A percentile compares a stretch with the other conserved stretches of the same genome.
Evolutionary conservation across 1,139 yeast genomes (phyloP).

Genomic region (Saccharomyces hybrid): DNA sequence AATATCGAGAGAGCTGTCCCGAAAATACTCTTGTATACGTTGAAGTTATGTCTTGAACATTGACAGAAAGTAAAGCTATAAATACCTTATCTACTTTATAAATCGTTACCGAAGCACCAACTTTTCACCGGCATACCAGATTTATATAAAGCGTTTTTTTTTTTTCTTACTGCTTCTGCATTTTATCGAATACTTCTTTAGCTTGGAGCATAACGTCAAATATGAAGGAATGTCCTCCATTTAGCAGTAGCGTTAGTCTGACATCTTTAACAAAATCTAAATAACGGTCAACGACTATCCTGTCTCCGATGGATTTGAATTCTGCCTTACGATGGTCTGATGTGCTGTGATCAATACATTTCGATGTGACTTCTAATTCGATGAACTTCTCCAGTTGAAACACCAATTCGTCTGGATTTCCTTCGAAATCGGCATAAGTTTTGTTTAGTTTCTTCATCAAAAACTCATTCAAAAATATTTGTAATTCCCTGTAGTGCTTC

Average conservation of each 20-base stretch:
- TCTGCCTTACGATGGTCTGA: conserved; percentile 5
- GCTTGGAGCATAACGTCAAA: conserved; percentile 38
- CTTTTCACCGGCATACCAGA: neutral
- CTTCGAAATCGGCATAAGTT: conserved; percentile 30
- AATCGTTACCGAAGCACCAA: too few relatives aligned
- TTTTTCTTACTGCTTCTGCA: conserved; percentile 20
- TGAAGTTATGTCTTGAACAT: too few relatives aligned
- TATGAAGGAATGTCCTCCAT: conserved; percentile 41
- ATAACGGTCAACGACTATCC: conserved; percentile 28
- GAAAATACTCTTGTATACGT: too few relatives aligned
- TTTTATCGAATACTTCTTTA: conserved; percentile 35
- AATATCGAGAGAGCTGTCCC: too few relatives aligned
- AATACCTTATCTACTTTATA: too few relatives aligned
- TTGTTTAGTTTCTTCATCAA: conserved; percentile 24
- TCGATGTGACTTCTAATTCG: conserved; percentile 25
- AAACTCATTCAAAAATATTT: conserved; percentile 30
- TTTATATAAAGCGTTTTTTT: neutral
- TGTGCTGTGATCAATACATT: conserved; percentile 8
- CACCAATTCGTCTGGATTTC: conserved; percentile 29
- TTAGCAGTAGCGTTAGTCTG: conserved; percentile 35
- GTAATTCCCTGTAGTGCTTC: conserved; percentile 37
- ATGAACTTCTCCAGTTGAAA: conserved; percentile 30
- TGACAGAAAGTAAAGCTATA: too few relatives aligned
- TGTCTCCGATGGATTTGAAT: conserved; percentile 15
- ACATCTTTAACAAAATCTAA: conserved; percentile 36